Conservation (phyloP, 352 stramenopile species). For the Pythium brachiatum region DNA sequence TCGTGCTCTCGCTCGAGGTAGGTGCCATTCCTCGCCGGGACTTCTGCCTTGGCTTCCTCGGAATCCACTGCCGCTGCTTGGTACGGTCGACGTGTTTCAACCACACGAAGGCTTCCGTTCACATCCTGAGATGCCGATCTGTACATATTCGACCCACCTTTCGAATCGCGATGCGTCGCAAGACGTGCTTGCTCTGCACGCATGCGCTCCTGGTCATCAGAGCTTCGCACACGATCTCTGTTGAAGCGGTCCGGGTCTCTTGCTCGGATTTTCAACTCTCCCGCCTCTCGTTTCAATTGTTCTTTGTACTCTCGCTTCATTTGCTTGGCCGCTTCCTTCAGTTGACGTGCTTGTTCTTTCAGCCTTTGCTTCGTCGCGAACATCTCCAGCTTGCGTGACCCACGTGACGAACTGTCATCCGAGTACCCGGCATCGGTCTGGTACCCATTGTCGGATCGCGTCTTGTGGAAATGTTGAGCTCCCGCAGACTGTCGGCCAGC, state of each 20-base stretch:
- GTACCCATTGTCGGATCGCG: constrained; percentile 10
- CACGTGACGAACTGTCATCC: not conserved
- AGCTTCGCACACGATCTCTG: constrained; percentile 5
- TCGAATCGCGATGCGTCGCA: not conserved
- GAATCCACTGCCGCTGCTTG: not conserved
- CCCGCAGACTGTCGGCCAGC: not conserved
- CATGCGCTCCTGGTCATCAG: not conserved
- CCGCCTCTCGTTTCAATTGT: constrained; percentile 14
- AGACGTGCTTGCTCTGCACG: not conserved
- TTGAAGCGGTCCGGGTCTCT: not conserved
- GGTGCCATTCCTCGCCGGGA: not conserved
- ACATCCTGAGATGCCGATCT: not conserved
- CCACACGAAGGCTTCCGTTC: constrained; percentile 4
- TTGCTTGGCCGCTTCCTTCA: constrained; percentile 21
- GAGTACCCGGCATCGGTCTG: not conserved
- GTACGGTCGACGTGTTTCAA: constrained; percentile 3
- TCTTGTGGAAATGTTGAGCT: constrained; percentile 8
- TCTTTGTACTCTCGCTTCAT: constrained; percentile 24
- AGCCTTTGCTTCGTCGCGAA: constrained; percentile 18
- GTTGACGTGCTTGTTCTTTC: constrained; percentile 23
- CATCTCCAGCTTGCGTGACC: constrained; percentile 20
- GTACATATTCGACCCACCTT: not conserved
- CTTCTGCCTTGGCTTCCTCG: constrained; percentile 1
- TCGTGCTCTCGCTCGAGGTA: constrained; percentile 11
- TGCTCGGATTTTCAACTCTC: not conserved